A percentile compares a stretch with the other conserved stretches of the same genome.
Conservation (phyloP, 2,329 filamentous ascomycete genomes). For the Neofusicoccum sp. region DNA sequence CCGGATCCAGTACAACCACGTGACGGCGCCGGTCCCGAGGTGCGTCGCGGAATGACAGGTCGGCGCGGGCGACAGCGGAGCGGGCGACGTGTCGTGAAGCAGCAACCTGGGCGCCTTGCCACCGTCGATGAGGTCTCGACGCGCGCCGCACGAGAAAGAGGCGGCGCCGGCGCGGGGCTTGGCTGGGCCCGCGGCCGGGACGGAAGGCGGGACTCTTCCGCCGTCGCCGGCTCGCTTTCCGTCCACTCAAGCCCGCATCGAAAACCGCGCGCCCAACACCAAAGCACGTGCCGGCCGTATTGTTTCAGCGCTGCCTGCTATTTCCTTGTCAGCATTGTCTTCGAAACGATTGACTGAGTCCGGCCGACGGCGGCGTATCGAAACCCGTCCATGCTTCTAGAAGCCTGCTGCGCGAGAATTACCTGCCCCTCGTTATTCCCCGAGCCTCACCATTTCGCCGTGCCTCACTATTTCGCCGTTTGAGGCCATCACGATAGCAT, state of each 20-base stretch:
- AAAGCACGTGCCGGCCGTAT: not conserved
- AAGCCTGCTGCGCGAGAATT: not conserved
- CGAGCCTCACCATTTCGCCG: not conserved
- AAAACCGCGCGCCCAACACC: not conserved
- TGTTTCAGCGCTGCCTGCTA: not conserved
- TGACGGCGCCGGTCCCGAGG: not conserved
- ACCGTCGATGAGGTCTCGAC: too few species aligned
- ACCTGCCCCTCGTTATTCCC: not conserved
- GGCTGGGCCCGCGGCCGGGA: too few species aligned
- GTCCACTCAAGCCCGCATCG: not conserved
- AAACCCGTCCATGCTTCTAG: not conserved
- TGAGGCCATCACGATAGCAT: not conserved
- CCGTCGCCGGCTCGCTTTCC: not conserved
- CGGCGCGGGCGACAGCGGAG: not conserved
- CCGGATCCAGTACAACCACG: slow-evolving; percentile 3
- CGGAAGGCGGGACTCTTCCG: not conserved
- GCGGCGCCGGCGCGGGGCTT: too few species aligned
- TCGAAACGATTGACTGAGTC: not conserved
- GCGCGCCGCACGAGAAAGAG: too few species aligned
- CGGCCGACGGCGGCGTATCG: not conserved
- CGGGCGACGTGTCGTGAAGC: too few species aligned
- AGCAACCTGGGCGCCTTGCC: too few species aligned
- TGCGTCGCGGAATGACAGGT: not conserved
- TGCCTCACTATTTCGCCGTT: not conserved
- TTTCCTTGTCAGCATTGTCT: not conserved